phyloP scores from a whole-genome alignment of 2,329 filamentous ascomycete genomes.

The Clonostachys rosea region DNA sequence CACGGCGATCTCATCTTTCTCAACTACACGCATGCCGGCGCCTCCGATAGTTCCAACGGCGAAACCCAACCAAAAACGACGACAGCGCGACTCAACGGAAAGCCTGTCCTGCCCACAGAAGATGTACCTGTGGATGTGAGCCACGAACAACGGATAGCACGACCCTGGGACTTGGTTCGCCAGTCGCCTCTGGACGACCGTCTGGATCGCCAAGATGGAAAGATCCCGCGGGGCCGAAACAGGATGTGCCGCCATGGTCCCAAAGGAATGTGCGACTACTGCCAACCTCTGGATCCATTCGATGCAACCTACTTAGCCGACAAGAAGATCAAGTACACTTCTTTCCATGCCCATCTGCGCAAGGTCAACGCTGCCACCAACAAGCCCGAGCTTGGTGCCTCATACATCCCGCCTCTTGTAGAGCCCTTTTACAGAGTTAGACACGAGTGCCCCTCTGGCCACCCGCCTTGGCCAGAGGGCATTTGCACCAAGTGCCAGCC shows the following conservation, averaged over 20 bases:
- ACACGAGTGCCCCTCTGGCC: constrained; percentile 85
- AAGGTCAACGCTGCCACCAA: constrained; percentile 97
- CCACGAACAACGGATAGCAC: constrained; percentile 40
- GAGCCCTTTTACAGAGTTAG: constrained; percentile 92
- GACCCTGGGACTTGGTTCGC: constrained; percentile 77
- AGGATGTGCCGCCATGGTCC: constrained; percentile 94
- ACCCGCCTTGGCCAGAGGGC: constrained; percentile 89
- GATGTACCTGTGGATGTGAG: constrained; percentile 66
- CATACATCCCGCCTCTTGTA: constrained; percentile 90
- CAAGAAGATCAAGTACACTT: constrained; percentile 98
- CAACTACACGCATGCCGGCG: constrained; percentile 62
- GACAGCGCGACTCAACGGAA: constrained; percentile 72
- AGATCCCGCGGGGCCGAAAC: constrained; percentile 73
- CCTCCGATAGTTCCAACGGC: constrained; percentile 24
- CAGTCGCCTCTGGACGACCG: constrained; percentile 85
- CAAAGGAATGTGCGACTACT: constrained; percentile 99
- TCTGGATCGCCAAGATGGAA: constrained; percentile 84
- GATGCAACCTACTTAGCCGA: constrained; percentile 83
- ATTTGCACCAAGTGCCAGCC: constrained; percentile 99
- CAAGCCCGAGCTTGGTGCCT: constrained; percentile 88
- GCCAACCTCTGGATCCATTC: constrained; percentile 94
- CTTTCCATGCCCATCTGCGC: constrained; percentile 89
- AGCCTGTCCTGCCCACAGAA: constrained; percentile 65
- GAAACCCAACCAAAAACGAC: constrained; percentile 32
- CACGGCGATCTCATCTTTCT: constrained; percentile 92